These are phyloP conservation scores for Amanita subjunquillea DNA, from an alignment of 768 basidiomycete species.

Conservation along the genomic window DNA sequence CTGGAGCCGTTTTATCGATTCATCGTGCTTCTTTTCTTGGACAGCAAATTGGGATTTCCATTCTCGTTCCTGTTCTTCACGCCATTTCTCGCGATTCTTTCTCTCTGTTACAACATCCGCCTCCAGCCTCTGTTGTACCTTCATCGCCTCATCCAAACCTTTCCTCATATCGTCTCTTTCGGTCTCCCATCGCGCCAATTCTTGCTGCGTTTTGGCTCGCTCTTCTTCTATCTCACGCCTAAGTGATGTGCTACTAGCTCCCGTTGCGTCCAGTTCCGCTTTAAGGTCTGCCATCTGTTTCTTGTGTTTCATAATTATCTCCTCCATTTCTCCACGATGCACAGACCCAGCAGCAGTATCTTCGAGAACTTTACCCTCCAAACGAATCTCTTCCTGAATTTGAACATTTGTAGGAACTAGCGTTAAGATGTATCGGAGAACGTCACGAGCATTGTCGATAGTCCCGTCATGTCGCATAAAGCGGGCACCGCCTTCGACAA, in stretches of 20 bases:
- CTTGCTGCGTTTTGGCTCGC: neutral
- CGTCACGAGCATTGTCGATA: neutral
- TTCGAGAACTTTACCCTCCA: slow-evolving; percentile 16
- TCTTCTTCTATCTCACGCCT: neutral
- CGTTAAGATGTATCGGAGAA: slow-evolving; percentile 20
- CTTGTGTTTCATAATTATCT: slow-evolving; percentile 20
- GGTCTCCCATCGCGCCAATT: neutral
- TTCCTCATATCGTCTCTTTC: neutral
- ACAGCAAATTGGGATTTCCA: neutral
- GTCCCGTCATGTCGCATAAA: neutral
- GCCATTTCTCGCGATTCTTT: neutral
- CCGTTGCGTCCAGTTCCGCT: neutral
- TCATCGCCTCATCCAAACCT: neutral
- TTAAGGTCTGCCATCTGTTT: slow-evolving; percentile 18
- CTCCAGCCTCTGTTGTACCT: neutral
- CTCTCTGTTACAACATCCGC: neutral
- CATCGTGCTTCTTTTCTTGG: neutral
- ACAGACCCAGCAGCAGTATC: slow-evolving; percentile 28
- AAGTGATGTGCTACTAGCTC: neutral
- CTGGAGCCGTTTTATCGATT: neutral
- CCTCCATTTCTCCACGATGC: slow-evolving; percentile 23
- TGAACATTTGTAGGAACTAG: slow-evolving; percentile 5
- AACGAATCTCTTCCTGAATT: slow-evolving; percentile 9
- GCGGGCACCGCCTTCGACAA: neutral
- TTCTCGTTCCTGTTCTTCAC: neutral